Evolutionary conservation across 768 basidiomycete genomes (phyloP).

Genomic region (Cystofilobasidium bisporidii): DNA sequence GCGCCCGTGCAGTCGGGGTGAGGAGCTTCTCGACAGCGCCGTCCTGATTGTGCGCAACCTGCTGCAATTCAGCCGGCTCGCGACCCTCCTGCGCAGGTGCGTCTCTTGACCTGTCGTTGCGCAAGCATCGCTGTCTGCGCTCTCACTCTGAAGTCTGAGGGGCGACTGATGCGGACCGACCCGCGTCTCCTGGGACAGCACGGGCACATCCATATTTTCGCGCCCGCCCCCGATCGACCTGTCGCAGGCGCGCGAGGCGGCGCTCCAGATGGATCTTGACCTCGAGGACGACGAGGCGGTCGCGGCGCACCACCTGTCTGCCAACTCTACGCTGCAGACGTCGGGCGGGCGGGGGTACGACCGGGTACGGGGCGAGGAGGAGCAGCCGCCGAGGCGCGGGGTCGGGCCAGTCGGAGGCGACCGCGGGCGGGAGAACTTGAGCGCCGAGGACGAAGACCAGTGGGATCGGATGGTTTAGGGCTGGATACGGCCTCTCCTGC

Average conservation of each 20-base stretch:
- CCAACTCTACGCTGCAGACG: background rate
- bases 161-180: too few species aligned
- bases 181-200: constrained; percentile 32
- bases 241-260: constrained; percentile 40
- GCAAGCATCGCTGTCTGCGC: too few species aligned
- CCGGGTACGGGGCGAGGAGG: background rate
- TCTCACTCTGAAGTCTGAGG: background rate
- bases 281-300: constrained; percentile 42
- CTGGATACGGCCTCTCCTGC: too few species aligned
- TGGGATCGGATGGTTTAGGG: constrained; percentile 24
- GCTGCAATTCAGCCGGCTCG: constrained; percentile 73
- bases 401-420: constrained; percentile 20
- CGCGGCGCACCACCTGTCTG: constrained; percentile 7
- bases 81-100: constrained; percentile 86
- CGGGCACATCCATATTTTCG: constrained; percentile 42
- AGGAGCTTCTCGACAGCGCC: constrained; percentile 86
- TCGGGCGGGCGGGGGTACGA: background rate
- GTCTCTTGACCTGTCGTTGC: background rate
- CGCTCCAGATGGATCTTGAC: constrained; percentile 41
- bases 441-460: constrained; percentile 20
- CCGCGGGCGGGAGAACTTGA: constrained; percentile 19
- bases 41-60: constrained; percentile 58
- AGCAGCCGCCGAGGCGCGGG: constrained; percentile 15
- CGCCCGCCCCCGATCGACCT: constrained; percentile 43
- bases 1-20: constrained; percentile 69